A percentile compares a stretch with the other conserved stretches of the same genome.
Evolutionary conservation across 257 asterid species (phyloP).

Genomic region (Sherardia arvensis): DNA sequence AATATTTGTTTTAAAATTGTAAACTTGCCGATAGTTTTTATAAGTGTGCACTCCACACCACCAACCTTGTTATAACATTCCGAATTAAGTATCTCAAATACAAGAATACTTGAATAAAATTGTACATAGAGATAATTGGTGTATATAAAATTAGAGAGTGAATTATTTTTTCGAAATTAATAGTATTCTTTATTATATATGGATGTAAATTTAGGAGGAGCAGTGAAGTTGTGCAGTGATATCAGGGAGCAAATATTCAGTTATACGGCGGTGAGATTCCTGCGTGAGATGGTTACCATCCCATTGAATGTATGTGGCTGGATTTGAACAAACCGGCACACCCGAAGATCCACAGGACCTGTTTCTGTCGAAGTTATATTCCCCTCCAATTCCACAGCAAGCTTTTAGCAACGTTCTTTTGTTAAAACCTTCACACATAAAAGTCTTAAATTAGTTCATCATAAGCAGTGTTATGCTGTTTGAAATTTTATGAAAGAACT

Average conservation of each 20-base stretch:
- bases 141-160: too few relatives aligned
- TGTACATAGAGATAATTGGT: too few relatives aligned
- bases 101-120: too few relatives aligned
- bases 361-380: background rate
- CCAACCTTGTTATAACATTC: too few relatives aligned
- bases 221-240: background rate
- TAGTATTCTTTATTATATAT: too few relatives aligned
- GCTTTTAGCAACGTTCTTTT: background rate
- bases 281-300: conserved; percentile 17
- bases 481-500: background rate
- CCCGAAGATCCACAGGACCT: conserved; percentile 12
- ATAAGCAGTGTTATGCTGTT: background rate
- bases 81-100: too few relatives aligned
- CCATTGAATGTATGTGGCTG: conserved; percentile 11
- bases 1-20: too few relatives aligned
- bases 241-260: background rate
- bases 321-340: conserved; percentile 8
- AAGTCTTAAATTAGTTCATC: too few relatives aligned
- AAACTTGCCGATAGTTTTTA: too few relatives aligned
- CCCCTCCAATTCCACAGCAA: conserved; percentile 19
- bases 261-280: conserved; percentile 7
- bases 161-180: too few relatives aligned
- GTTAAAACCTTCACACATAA: conserved; percentile 12
- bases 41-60: too few relatives aligned
- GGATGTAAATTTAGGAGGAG: background rate